Evolutionary conservation across 2,329 filamentous ascomycete species (phyloP).

Genomic region (Chrysosporium keratinophilum): DNA sequence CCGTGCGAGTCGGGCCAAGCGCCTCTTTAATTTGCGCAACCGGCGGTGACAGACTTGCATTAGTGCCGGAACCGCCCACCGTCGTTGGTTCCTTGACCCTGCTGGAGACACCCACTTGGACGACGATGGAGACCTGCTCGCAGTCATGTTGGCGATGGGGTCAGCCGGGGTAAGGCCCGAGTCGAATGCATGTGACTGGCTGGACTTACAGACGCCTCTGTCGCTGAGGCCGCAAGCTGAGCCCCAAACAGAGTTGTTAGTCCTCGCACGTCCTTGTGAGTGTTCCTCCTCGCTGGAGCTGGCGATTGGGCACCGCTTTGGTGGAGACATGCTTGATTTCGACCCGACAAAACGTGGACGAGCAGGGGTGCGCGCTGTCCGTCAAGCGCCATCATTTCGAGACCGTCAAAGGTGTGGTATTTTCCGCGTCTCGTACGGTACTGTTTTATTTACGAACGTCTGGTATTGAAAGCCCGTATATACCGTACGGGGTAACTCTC

Average conservation of each 20-base stretch:
- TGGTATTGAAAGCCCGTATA: neutral
- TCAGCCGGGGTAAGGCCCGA: conserved; percentile 8
- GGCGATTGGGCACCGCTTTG: conserved; percentile 6
- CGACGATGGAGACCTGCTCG: neutral
- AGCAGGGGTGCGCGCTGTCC: conserved; percentile 5
- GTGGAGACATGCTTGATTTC: conserved; percentile 6
- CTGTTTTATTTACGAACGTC: neutral
- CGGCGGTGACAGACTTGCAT: conserved; percentile 9
- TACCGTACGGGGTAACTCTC: neutral
- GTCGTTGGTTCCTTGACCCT: neutral
- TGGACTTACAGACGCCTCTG: neutral
- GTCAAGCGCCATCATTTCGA: neutral
- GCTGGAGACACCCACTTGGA: neutral
- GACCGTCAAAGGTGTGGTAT: conserved; percentile 5
- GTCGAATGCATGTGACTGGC: conserved; percentile 11
- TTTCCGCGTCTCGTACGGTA: conserved; percentile 1
- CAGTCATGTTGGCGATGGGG: neutral
- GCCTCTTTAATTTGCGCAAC: conserved; percentile 8
- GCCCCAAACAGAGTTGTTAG: neutral
- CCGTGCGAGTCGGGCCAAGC: conserved; percentile 3
- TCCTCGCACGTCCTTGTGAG: neutral
- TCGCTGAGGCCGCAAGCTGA: neutral
- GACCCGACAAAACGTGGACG: conserved; percentile 13
- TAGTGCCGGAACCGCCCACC: conserved; percentile 6
- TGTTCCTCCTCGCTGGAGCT: neutral